Evolutionary conservation across 2,329 filamentous ascomycete species (phyloP).

Genomic region (Tolypocladium ophioglossoides): DNA sequence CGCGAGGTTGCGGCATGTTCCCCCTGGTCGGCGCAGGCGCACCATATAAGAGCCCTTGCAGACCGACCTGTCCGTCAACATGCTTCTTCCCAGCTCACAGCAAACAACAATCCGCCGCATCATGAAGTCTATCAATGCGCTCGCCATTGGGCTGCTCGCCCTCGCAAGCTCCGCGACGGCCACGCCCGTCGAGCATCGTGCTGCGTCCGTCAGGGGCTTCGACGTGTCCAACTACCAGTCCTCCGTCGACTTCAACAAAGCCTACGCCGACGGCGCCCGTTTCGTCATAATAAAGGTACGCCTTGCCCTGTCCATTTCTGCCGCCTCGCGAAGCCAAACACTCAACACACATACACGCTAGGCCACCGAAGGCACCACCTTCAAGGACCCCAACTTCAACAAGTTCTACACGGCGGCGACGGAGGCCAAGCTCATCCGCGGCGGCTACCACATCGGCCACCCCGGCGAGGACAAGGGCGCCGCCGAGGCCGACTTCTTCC

Average conservation of each 20-base stretch:
- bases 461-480: constrained; percentile 24
- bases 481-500: constrained; percentile 40
- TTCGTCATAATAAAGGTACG: constrained; percentile 34
- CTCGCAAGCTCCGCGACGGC: no score
- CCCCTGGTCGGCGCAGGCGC: no score
- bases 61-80: no score
- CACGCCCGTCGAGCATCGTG: no score
- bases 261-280: constrained; percentile 27
- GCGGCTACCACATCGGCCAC: constrained; percentile 46
- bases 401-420: constrained; percentile 34
- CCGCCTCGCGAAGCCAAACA: no score
- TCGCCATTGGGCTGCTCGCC: no score
- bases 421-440: constrained; percentile 39
- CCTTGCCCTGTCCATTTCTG: no score
- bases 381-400: constrained; percentile 33
- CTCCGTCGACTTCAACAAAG: constrained; percentile 24
- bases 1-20: no score
- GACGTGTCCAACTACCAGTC: constrained; percentile 31
- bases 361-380: constrained; percentile 42
- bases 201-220: constrained; percentile 11
- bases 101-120: no score
- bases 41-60: no score
- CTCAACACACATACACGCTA: constrained; percentile 8
- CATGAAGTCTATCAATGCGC: no score
- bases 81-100: no score